phyloP scores from a whole-genome alignment of 1,284 basidiomycete genomes.

The Ustilago loliicola region DNA sequence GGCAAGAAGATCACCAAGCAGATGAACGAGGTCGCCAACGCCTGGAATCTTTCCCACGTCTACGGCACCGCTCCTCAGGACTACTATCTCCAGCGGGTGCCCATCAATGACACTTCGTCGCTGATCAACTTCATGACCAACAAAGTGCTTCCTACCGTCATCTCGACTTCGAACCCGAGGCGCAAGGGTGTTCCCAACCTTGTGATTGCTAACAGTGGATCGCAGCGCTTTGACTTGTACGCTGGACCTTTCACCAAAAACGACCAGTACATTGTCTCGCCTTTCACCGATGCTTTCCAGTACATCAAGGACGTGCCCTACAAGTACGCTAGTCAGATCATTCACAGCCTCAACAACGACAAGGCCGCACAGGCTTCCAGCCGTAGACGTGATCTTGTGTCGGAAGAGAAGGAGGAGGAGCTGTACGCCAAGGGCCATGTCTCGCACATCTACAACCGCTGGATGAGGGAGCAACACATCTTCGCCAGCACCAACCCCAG shows the following conservation, averaged over 20 bases:
- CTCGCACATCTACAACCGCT: conserved; percentile 50
- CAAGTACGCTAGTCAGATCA: conserved; percentile 55
- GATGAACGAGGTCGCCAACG: conserved; percentile 56
- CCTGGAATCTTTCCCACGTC: conserved; percentile 63
- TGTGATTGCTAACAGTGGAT: conserved; percentile 64
- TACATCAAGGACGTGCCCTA: conserved; percentile 61
- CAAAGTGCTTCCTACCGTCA: conserved; percentile 64
- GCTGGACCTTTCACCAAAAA: conserved; percentile 64
- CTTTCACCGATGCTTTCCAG: conserved; percentile 65
- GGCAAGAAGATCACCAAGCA: conserved; percentile 55
- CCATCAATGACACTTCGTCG: conserved; percentile 48
- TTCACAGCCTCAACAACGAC: conserved; percentile 50
- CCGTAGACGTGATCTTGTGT: conserved; percentile 21
- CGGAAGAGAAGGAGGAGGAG: conserved; percentile 30
- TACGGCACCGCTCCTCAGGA: conserved; percentile 63
- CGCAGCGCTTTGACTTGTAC: conserved; percentile 65
- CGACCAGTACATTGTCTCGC: conserved; percentile 67
- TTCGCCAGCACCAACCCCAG: not conserved
- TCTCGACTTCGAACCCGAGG: conserved; percentile 59
- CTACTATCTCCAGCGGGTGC: conserved; percentile 64
- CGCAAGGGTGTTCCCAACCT: conserved; percentile 54
- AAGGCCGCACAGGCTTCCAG: conserved; percentile 22
- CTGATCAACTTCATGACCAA: conserved; percentile 62
- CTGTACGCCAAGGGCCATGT: conserved; percentile 46
- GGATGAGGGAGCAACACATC: conserved; percentile 36